A percentile compares a stretch with the other conserved stretches of the same genome.
Conservation (phyloP, 1,284 basidiomycete species). For the Prillingera fragicola region DNA sequence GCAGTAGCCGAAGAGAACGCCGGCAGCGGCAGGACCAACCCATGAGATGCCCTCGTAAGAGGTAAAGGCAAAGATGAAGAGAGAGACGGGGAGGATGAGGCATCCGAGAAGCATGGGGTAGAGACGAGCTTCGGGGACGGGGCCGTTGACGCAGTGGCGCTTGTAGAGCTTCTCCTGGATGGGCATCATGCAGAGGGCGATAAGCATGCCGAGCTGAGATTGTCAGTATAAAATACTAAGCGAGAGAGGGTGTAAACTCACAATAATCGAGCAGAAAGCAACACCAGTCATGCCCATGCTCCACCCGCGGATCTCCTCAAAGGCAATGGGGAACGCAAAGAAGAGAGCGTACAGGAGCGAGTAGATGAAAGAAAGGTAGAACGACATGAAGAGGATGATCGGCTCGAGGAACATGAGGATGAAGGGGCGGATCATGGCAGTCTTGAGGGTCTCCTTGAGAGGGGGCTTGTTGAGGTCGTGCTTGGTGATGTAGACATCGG, state of each 20-base stretch:
- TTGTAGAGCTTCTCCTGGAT: slow-evolving; percentile 40
- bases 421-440: slow-evolving; percentile 46
- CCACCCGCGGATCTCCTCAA: slow-evolving; percentile 45
- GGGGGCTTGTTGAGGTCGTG: slow-evolving; percentile 37
- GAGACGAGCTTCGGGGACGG: slow-evolving; percentile 33
- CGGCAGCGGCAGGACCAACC: slow-evolving; percentile 35
- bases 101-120: slow-evolving; percentile 38
- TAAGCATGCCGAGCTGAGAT: slow-evolving; percentile 30
- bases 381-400: slow-evolving; percentile 48
- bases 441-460: slow-evolving; percentile 39
- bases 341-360: slow-evolving; percentile 43
- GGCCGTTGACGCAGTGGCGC: slow-evolving; percentile 17
- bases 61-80: slow-evolving; percentile 48
- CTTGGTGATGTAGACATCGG: slow-evolving; percentile 39
- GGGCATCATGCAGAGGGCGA: slow-evolving; percentile 33
- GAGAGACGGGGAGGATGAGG: slow-evolving; percentile 42
- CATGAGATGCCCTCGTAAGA: slow-evolving; percentile 31
- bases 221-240: neutral
- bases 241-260: slow-evolving; percentile 15
- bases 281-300: slow-evolving; percentile 42
- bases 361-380: slow-evolving; percentile 52
- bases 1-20: slow-evolving; percentile 33
- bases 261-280: slow-evolving; percentile 41
- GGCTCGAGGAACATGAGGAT: slow-evolving; percentile 47
- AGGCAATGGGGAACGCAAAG: slow-evolving; percentile 46